Base-by-base conservation (phyloP, 257 asterid genomes). In the Solanum chilense region DNA sequence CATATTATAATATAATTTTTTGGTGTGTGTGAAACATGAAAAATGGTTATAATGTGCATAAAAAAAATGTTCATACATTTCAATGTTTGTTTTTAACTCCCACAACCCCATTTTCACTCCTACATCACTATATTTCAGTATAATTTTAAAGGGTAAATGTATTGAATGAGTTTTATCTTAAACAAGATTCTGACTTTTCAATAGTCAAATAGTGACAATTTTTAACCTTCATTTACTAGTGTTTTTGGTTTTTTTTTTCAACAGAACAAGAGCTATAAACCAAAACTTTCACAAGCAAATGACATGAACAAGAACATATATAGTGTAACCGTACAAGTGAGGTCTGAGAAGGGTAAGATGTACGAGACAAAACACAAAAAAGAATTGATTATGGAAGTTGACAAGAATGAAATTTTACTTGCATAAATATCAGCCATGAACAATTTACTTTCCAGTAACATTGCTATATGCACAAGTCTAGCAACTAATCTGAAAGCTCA, bases 401-500 rank as follows among this genome's bases (percentile, higher is more conserved):
- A 56, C 64, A 56, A 60, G 68, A 47, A 80, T 1, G 44, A 29
- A 47, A 47, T 18, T 80, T 11, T 1, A 18, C 25, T 47, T 6
- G 27, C 68, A 27, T 49, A 42, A 25, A 42, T 25, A 77, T n/a
- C 15, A 77, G n/a, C 37, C 83, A 44, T 42, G 42, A 77, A 77
- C 29, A 76, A 45, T 15, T 0, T 27, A 45, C 3, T 27, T 33
- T 77, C 84, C 20, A 45, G 66, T 45, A 9, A 41, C 21, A n/a
- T 77, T 20, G 39, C 9, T 25, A 44, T 25, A 77, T 77, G 84
- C 64, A 44, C 64, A 44, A 77, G 42, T 27, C 66, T 25, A 45
- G 10, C 66, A 47, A 29, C 84, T 45, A 47, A 27, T 27, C 9
- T 80, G 68, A 64, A 80, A 45, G 84, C 68, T 47, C 84, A 80